phyloP scores from a whole-genome alignment of 2,329 filamentous ascomycete species.

The Neopestalotiopsis rosae region DNA sequence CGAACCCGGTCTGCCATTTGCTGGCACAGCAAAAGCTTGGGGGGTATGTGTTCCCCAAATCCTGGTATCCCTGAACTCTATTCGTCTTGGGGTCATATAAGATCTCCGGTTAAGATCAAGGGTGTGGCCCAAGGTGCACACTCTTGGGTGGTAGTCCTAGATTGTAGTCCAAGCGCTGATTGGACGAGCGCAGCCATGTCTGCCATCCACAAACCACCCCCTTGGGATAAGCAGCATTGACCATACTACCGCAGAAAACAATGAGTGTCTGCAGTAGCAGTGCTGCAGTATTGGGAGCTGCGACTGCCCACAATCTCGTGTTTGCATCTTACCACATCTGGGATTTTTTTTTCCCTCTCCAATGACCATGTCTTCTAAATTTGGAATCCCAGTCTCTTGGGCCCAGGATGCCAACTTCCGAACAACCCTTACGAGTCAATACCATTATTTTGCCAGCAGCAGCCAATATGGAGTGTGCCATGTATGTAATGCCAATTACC shows the following conservation, averaged over 20 bases:
- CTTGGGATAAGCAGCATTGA: constrained; percentile 14
- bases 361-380: constrained; percentile 5
- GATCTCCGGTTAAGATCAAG: constrained; percentile 15
- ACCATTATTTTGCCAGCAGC: neutral
- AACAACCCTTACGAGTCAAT: neutral
- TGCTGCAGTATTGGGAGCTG: neutral
- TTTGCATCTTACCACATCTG: neutral
- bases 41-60: neutral
- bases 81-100: constrained; percentile 7
- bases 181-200: neutral
- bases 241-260: neutral
- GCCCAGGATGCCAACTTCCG: neutral
- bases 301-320: neutral
- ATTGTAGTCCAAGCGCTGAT: neutral
- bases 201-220: constrained; percentile 1
- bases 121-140: neutral
- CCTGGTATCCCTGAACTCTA: constrained; percentile 5
- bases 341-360: neutral
- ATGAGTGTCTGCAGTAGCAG: neutral
- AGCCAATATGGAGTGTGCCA: too few species aligned
- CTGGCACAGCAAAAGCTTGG: neutral
- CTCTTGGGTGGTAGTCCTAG: neutral
- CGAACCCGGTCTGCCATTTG: neutral
- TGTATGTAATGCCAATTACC: neutral
- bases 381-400: neutral